Evolutionary conservation across 2,329 filamentous ascomycete species (phyloP).

Genomic region (Cucurbitaria berberidis): DNA sequence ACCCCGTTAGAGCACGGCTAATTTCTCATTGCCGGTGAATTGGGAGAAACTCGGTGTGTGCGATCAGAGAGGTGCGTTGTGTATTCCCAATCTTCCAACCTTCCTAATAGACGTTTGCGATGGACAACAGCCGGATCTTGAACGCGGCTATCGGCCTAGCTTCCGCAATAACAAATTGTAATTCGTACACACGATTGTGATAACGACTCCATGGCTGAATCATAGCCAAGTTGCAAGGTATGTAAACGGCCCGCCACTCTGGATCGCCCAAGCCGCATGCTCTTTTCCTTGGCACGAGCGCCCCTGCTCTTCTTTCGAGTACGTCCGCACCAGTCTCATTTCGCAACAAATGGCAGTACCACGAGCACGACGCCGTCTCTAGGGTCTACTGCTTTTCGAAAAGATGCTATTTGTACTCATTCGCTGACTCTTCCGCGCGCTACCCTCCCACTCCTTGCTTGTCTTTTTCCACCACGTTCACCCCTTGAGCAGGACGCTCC

Average conservation of each 20-base stretch:
- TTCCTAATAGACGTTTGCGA: background rate
- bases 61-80: conserved; percentile 12
- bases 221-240: conserved; percentile 18
- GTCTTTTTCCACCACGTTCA: conserved; percentile 29
- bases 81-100: conserved; percentile 9
- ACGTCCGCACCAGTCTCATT: conserved; percentile 25
- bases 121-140: background rate
- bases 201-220: conserved; percentile 7
- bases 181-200: conserved; percentile 8
- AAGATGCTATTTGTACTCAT: conserved; percentile 20
- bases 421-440: conserved; percentile 24
- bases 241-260: conserved; percentile 28
- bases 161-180: background rate
- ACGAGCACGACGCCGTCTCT: conserved; percentile 28
- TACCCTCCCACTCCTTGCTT: conserved; percentile 26
- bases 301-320: conserved; percentile 25
- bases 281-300: conserved; percentile 26
- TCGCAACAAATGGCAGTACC: conserved; percentile 48
- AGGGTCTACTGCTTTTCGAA: conserved; percentile 22
- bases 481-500: conserved; percentile 25
- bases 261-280: conserved; percentile 31
- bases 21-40: conserved; percentile 15
- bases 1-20: conserved; percentile 22
- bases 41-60: conserved; percentile 10
- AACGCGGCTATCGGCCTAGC: background rate